Conservation (phyloP, 768 basidiomycete genomes). For the Sporobolomyces phaffii region DNA sequence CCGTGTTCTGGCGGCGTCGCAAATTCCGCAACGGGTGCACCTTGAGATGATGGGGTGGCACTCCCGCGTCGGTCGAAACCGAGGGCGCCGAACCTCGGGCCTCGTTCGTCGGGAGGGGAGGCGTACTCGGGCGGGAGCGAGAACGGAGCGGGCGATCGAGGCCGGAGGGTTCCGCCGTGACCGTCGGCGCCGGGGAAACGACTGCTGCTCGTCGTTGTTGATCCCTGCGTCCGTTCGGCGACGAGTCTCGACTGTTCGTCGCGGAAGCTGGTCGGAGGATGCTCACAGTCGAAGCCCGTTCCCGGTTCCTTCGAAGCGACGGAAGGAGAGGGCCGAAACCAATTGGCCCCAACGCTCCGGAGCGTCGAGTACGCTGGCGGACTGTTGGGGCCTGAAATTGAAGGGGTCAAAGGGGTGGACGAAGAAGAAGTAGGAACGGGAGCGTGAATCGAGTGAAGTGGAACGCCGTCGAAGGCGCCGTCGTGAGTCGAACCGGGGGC, state of each 20-base stretch:
- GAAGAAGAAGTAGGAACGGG: constrained; percentile 27
- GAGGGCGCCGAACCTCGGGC: not conserved
- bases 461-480: constrained; percentile 35
- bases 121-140: constrained; percentile 6
- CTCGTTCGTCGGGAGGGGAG: not conserved
- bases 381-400: constrained; percentile 24
- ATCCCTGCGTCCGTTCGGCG: not conserved
- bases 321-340: constrained; percentile 30
- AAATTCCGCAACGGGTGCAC: constrained; percentile 29
- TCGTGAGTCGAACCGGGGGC: constrained; percentile 34
- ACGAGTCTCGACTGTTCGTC: not conserved
- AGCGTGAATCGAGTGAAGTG: constrained; percentile 27
- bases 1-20: constrained; percentile 22
- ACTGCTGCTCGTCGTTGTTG: not conserved
- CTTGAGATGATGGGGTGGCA: constrained; percentile 9
- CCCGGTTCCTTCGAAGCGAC: constrained; percentile 8
- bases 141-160: not conserved
- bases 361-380: constrained; percentile 36
- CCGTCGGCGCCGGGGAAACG: not conserved
- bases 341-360: constrained; percentile 31
- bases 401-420: constrained; percentile 3
- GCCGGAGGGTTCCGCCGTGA: not conserved
- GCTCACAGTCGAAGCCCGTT: constrained; percentile 6
- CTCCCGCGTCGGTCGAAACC: not conserved
- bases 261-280: not conserved